Percentiles rank a stretch among this genome's conserved stretches.
Evolutionary conservation across 148 eudicot genomes (phyloP).

Genomic region (Rhododendron williamsianum): DNA sequence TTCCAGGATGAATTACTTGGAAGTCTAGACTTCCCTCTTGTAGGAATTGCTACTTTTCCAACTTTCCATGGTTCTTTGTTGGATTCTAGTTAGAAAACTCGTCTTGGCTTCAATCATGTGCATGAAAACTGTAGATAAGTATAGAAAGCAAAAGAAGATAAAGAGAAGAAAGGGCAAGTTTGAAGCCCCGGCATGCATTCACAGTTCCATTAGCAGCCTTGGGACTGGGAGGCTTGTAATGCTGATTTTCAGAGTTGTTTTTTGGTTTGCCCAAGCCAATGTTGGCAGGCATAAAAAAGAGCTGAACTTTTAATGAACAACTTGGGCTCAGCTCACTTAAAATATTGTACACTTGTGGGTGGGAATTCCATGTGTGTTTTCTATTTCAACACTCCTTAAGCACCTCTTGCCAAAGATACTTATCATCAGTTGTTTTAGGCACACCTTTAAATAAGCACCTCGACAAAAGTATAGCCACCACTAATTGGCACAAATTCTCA

Average conservation of each 20-base stretch:
- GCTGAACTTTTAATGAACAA: neutral
- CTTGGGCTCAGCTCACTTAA: neutral
- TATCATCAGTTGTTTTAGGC: neutral
- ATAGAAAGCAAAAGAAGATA: neutral
- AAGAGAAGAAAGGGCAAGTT: neutral
- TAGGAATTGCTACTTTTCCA: neutral
- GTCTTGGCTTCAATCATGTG: neutral
- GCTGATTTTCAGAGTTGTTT: neutral
- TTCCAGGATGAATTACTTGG: neutral
- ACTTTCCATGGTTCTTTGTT: neutral
- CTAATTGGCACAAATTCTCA: neutral
- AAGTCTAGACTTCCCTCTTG: neutral
- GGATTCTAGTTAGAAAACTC: neutral
- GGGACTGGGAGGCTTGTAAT: neutral
- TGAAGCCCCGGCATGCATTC: neutral
- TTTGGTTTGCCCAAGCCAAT: neutral
- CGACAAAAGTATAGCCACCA: neutral
- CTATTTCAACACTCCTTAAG: neutral
- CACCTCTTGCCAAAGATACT: neutral
- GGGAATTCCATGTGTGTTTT: neutral
- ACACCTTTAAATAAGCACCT: neutral
- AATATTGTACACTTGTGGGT: neutral
- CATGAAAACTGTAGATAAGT: neutral
- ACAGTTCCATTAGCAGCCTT: neutral
- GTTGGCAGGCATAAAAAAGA: neutral